These are phyloP conservation scores for Solanum rostratum DNA, from an alignment of 257 asterid genomes.

Conservation along the genomic window DNA sequence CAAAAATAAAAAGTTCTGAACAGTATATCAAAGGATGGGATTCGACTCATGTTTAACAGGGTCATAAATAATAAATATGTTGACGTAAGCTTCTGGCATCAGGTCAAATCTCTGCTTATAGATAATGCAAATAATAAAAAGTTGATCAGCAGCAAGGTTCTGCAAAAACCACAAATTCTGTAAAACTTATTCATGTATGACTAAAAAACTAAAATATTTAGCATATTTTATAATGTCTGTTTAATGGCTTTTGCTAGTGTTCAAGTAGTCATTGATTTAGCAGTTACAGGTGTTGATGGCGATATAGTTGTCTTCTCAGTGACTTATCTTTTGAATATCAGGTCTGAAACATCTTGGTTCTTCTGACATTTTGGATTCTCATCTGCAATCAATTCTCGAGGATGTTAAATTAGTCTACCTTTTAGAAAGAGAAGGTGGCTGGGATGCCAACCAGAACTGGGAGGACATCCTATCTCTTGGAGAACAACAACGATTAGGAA, in stretches of 20 bases:
- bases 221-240: background rate
- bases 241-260: background rate
- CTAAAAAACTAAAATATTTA: background rate
- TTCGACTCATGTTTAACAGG: background rate
- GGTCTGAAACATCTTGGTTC: conserved; percentile 35
- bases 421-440: conserved; percentile 95
- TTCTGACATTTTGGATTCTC: conserved; percentile 39
- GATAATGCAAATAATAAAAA: background rate
- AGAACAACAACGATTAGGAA: conserved; percentile 96
- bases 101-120: background rate
- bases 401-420: conserved; percentile 80
- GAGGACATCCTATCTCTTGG: conserved; percentile 97
- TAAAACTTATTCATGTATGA: background rate
- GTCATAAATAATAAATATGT: background rate
- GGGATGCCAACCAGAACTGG: conserved; percentile 88
- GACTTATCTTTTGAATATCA: conserved; percentile 21
- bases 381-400: conserved; percentile 63
- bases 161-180: background rate
- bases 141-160: background rate
- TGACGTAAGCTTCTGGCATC: background rate
- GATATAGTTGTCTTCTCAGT: background rate
- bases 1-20: background rate
- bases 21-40: background rate
- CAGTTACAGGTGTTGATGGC: background rate
- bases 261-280: background rate